phyloP scores from a whole-genome alignment of 345 rosid genomes.

The Pistacia vera region DNA sequence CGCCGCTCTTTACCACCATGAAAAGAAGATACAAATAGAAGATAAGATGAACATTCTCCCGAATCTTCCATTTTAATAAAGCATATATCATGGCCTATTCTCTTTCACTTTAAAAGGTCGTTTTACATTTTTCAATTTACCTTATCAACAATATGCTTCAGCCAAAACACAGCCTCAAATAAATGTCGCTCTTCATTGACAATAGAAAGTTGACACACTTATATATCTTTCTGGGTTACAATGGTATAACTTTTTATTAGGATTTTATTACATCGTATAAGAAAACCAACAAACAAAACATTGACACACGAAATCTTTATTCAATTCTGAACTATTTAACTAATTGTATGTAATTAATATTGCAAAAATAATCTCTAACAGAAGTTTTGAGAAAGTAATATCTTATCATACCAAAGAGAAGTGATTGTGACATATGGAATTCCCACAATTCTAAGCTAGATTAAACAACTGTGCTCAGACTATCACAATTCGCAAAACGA shows the following conservation, averaged over 20 bases:
- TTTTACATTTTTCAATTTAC: neutral
- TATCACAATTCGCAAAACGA: no score
- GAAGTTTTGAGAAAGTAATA: neutral
- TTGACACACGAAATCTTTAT: neutral
- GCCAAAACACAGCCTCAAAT: neutral
- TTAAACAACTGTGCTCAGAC: no score
- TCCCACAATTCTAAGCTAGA: no score
- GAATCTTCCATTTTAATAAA: slow-evolving; percentile 12
- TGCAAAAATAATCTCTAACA: neutral
- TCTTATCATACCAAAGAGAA: no score
- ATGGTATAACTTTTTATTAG: neutral
- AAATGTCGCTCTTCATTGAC: neutral
- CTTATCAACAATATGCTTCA: neutral
- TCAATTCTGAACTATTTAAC: neutral
- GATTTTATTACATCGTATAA: neutral
- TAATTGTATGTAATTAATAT: neutral
- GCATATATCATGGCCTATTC: neutral
- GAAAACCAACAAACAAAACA: neutral
- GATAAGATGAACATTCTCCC: neutral
- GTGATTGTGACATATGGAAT: neutral
- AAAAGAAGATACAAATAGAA: neutral
- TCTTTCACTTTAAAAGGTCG: slow-evolving; percentile 7
- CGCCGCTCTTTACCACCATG: neutral
- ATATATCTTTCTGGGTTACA: neutral
- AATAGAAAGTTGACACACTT: neutral